Evolutionary conservation across 2,329 filamentous ascomycete genomes (phyloP).

Genomic region (Sporothrix mexicana): DNA sequence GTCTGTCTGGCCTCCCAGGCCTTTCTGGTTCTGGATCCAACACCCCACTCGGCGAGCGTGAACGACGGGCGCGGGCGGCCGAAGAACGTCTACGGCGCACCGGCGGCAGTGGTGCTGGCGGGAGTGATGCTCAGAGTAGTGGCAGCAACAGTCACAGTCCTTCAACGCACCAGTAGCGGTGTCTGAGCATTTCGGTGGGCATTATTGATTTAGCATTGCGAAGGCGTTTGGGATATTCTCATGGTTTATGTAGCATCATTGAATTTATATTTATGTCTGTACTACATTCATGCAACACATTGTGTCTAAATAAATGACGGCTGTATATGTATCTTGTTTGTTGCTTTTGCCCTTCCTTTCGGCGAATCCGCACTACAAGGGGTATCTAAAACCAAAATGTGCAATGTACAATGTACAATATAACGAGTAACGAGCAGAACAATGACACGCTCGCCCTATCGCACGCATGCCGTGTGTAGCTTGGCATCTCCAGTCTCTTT

Average conservation of each 20-base stretch:
- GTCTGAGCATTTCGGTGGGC: background rate
- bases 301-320: background rate
- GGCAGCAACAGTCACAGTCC: background rate
- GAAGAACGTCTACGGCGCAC: slow-evolving; percentile 67
- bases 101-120: slow-evolving; percentile 34
- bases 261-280: background rate
- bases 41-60: slow-evolving; percentile 61
- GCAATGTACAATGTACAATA: background rate
- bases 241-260: background rate
- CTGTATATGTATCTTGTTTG: slow-evolving; percentile 5
- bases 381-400: slow-evolving; percentile 18
- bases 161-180: background rate
- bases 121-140: background rate
- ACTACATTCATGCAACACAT: background rate
- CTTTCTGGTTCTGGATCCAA: no score
- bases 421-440: background rate
- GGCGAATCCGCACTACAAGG: slow-evolving; percentile 25
- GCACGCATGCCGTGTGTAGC: background rate
- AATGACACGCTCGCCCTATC: background rate
- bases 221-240: slow-evolving; percentile 14
- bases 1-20: no score
- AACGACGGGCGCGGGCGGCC: slow-evolving; percentile 75
- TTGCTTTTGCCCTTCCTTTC: slow-evolving; percentile 13
- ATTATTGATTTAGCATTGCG: slow-evolving; percentile 9
- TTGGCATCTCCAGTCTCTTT: background rate